Conservation (phyloP, 2,329 filamentous ascomycete species). For the Calonectria montana region DNA sequence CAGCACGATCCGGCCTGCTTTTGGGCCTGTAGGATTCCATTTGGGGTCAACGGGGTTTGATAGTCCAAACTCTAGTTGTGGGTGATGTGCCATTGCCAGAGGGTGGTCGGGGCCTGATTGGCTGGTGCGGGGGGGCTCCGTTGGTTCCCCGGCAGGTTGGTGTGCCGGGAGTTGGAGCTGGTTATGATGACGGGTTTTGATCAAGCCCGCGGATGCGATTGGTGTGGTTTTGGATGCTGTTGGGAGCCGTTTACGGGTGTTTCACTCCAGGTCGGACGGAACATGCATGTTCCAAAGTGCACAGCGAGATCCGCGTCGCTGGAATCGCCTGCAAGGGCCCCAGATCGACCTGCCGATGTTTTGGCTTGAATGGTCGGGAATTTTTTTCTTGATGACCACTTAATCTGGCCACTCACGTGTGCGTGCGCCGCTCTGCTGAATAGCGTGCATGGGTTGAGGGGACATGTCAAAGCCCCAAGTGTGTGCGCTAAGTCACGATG, state of each 20-base stretch:
- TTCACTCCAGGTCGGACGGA: neutral
- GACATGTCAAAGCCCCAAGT: slow-evolving; percentile 19
- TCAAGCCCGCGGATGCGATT: neutral
- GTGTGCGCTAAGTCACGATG: slow-evolving; percentile 14
- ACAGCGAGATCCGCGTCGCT: neutral
- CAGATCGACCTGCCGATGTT: neutral
- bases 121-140: neutral
- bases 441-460: neutral
- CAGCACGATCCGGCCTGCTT: neutral
- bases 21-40: neutral
- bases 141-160: slow-evolving; percentile 10
- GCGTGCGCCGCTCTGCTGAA: neutral
- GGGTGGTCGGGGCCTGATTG: neutral
- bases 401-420: slow-evolving; percentile 10
- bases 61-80: neutral
- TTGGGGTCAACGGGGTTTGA: neutral
- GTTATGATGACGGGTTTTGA: neutral
- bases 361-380: neutral
- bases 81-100: slow-evolving; percentile 1
- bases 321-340: slow-evolving; percentile 15
- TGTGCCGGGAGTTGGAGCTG: neutral
- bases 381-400: neutral
- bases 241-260: neutral
- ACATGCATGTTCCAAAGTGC: slow-evolving; percentile 15
- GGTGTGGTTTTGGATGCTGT: neutral